Base-by-base conservation (phyloP, 805 yeast species). In the Tetrapisispora pingtungensis region DNA sequence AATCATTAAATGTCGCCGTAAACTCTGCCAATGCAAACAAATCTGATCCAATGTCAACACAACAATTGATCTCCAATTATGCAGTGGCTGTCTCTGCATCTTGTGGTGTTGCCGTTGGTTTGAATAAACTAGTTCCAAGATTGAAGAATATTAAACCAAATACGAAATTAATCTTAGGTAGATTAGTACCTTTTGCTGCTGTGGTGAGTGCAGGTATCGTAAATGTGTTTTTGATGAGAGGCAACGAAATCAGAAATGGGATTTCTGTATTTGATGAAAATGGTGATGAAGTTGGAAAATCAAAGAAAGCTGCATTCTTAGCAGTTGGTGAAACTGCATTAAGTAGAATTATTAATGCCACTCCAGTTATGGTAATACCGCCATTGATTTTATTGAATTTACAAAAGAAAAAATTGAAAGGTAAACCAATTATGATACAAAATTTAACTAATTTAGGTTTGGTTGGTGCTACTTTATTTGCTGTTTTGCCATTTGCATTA, bases 271-370 rank as follows among this genome's bases (percentile, higher is more conserved):
- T 68, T 52, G 84, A 81, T 60, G 62, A 73, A 33, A 79, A 86
- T 30, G 77, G 80, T 33, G 80, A 80, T 30, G 72, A 76, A 28
- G 78, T 80, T 12, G 93, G 93, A 7, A 70, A 69, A 26, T 88
- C 97, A 7, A 80, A 84, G 61, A 76, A 71, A 30, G 98, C 98
- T 15, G 99, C 99, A 0, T 59, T 77, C 40, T 73, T 80, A 49
- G 99, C 99, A 0, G 98, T 93, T 38, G 96, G 95, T 20, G 97
- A 93, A 66, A 93, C 99, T 10, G 97, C 97, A 3, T 79, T 89
- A 28, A 84, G 95, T 36, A 73, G 99, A 60, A 96, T 93, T 37
- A 84, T 90, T 54, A 93, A 88, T 57, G 97, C 97, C 15, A 84
- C 98, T 0, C 99, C 99, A 17, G 76, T 93, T 55, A 93, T 93